Evolutionary conservation across 208 protist species (phyloP), one percentile per base, ranked within the genome.

Genomic region (Crithidia fasciculata): DNA sequence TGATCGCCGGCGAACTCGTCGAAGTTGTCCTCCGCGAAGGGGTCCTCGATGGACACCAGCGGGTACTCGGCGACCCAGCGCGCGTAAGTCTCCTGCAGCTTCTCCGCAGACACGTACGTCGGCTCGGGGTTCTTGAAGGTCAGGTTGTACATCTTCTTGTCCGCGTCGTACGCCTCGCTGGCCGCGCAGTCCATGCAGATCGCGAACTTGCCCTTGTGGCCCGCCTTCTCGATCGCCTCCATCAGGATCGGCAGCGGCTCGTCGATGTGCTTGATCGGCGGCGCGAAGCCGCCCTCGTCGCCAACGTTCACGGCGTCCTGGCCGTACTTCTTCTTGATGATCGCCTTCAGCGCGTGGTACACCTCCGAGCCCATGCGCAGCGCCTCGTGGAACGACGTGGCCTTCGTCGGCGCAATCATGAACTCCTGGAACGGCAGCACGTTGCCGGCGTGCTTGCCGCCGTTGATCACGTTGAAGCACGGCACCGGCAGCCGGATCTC

Each of bases 381-480:
- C 36, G 95, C 98, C 71, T 99, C 97, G 78, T 76, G 82, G 95
- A 99, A 99, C 52, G 63, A 88, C 61, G 73, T 63, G 7, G 98
- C 98, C 72, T 98, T 98, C 58, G 91, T 84, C 49, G 99, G 99
- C 13, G 97, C 83, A 74, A 99, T 99, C 98, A 99, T 99, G 86
- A 99, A 99, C 90, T 99, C 99, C 93, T 95, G 90, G 78, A 95
- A 95, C 28, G 88, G 88, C 41, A 95, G 77, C 67, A 89, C 86
- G 84, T 99, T 99, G 68, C 98, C 99, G 47, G 99, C 99, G 83
- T 99, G 99, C 68, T 90, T 95, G 76, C 99, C 99, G 69, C 99
- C 99, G 92, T 99, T 99, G 87, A 99, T 99, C 65, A 99, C 96
- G 89, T 99, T 99, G 93, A 99, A 98, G 69, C 93, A 98, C 40